Percentiles rank a stretch among this genome's conserved stretches.
These are phyloP conservation scores for Carex cristatella DNA, from an alignment of 176 grass and related monocot species.

Conservation along the genomic window DNA sequence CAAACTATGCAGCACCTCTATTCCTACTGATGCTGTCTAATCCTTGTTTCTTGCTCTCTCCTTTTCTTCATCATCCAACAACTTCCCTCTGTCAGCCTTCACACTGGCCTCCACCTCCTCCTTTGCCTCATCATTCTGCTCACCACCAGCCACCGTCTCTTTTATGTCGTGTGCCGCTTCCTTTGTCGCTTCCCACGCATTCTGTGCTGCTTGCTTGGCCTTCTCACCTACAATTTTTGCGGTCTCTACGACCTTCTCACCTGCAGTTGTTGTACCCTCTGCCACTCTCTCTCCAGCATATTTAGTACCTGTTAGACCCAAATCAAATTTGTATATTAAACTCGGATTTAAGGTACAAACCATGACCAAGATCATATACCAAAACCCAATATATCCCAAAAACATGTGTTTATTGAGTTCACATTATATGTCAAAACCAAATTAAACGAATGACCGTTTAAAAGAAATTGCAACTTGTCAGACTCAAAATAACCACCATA, in stretches of 20 bases:
- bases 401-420: too few relatives aligned
- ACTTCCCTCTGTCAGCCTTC: not conserved
- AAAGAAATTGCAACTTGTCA: not conserved
- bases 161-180: conserved; percentile 6
- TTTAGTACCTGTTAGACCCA: conserved; percentile 7
- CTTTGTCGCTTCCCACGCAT: conserved; percentile 10
- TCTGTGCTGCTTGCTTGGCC: not conserved
- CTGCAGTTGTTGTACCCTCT: not conserved
- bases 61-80: not conserved
- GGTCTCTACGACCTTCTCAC: not conserved
- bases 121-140: not conserved
- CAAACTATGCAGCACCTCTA: not conserved
- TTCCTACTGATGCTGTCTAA: not conserved
- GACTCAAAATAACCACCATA: not conserved
- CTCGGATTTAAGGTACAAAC: not conserved
- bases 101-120: not conserved
- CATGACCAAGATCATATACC: too few relatives aligned
- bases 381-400: too few relatives aligned
- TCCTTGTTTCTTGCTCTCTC: conserved; percentile 9
- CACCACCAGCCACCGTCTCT: not conserved
- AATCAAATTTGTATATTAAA: not conserved
- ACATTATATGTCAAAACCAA: too few relatives aligned
- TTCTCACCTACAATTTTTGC: conserved; percentile 19
- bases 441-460: too few relatives aligned
- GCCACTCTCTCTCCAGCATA: not conserved